These are phyloP conservation scores for Talaromyces atroroseus DNA, from an alignment of 2,329 filamentous ascomycete species.

Conservation along the genomic window DNA sequence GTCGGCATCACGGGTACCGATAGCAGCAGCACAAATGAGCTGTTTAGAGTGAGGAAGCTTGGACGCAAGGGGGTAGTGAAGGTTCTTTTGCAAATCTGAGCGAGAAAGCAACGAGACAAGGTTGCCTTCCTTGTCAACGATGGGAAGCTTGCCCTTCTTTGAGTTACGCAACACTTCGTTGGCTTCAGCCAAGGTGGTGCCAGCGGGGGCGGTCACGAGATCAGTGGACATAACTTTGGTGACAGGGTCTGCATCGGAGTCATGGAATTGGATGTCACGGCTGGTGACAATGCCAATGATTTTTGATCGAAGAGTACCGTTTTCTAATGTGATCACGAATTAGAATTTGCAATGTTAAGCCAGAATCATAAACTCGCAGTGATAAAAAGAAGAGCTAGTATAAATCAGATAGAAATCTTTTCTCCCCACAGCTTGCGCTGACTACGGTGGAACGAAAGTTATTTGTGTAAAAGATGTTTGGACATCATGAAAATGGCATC, in stretches of 20 bases:
- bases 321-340: constrained; percentile 55
- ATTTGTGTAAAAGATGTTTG: constrained; percentile 58
- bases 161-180: constrained; percentile 90
- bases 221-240: constrained; percentile 93
- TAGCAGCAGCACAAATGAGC: constrained; percentile 88
- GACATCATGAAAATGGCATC: constrained; percentile 24
- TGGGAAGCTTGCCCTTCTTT: constrained; percentile 97
- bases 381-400: constrained; percentile 13
- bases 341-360: constrained; percentile 14
- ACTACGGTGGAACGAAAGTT: constrained; percentile 99
- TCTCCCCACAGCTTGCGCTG: constrained; percentile 82
- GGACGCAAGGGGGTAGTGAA: constrained; percentile 91
- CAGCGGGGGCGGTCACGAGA: constrained; percentile 77
- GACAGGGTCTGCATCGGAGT: constrained; percentile 64
- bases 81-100: constrained; percentile 97
- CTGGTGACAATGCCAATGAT: constrained; percentile 96
- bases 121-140: constrained; percentile 77
- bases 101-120: constrained; percentile 87
- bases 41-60: constrained; percentile 97
- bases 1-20: constrained; percentile 91
- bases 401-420: constrained; percentile 47
- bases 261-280: constrained; percentile 96
- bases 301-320: constrained; percentile 88
- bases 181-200: constrained; percentile 79
- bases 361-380: background rate